Evolutionary conservation across 805 yeast species (phyloP), one percentile per base, ranked within the genome.

Genomic region (Pichia nakasei): DNA sequence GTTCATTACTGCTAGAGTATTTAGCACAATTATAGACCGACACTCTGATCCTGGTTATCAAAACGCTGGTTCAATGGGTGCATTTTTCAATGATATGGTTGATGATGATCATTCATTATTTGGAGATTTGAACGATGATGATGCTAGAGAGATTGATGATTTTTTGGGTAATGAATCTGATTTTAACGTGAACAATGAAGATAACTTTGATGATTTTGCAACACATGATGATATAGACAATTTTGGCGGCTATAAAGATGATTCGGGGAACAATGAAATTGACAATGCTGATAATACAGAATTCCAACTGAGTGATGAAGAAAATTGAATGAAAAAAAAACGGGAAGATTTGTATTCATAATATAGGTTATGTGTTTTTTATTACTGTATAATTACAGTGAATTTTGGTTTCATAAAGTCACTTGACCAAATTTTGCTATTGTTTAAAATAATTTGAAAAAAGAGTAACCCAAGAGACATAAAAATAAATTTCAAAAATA

Each of bases 81-180:
- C 61, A 3, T 51, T 56, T 21, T 61, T 52, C 46, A 60, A 56
- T 35, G 64, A 61, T 48, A 51, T 63, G 43, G 57, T 60, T 19
- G 50, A 55, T 13, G 64, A 58, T 35, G 58, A 57, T 38, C 61
- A 60, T 38, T 53, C 64, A 39, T 55, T 63, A 45, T 56, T 63
- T 38, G 62, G 63, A 35, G 57, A 53, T 26, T 53, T 56, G 21
- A 57, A 57, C 22, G 55, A 49, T 42, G 75, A 69, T 38, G 78
- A 73, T 55, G 78, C 78, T 0, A 62, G 69, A 38, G 75, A 71
- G 43, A 60, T 73, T 31, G 68, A 69, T 38, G 64, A 68, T 35
- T 66, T 72, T 41, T 51, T 69, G 15, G 68, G 66, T 21, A 54
- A 53, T 43, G 61, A 58, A 1, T 39, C 47, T 36, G 58, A 56